These are phyloP conservation scores for Litchi chinensis DNA, from an alignment of 345 rosid genomes.

Conservation along the genomic window DNA sequence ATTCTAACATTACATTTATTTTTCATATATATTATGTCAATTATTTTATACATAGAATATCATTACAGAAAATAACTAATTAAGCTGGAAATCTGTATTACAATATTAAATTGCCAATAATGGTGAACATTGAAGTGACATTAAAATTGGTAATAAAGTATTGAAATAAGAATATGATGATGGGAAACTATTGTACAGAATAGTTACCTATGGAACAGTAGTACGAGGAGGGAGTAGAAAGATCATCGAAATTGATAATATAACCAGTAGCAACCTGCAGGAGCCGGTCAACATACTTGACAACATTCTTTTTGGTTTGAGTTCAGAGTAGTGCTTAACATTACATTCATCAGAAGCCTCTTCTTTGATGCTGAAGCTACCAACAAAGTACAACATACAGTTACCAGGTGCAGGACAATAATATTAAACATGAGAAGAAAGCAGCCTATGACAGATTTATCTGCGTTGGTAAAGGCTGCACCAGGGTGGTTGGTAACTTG, in stretches of 20 bases:
- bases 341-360: conserved; percentile 16
- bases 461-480: conserved; percentile 38
- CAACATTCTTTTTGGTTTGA: conserved; percentile 6
- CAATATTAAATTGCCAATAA: no score
- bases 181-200: neutral
- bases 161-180: no score
- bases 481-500: conserved; percentile 93
- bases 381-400: neutral
- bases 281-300: conserved; percentile 6
- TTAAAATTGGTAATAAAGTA: neutral
- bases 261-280: conserved; percentile 63
- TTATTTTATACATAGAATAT: no score
- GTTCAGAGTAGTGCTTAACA: conserved; percentile 5
- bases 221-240: conserved; percentile 91
- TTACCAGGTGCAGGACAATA: no score
- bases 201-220: conserved; percentile 84
- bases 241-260: conserved; percentile 59
- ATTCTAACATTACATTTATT: no score
- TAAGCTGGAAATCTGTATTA: no score
- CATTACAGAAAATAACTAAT: no score
- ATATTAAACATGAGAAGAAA: conserved; percentile 10
- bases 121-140: neutral
- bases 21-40: no score
- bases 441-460: conserved; percentile 10
- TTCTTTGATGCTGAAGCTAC: conserved; percentile 20